Base-by-base conservation (phyloP, 805 yeast species). In the Candida taoyuanica region DNA sequence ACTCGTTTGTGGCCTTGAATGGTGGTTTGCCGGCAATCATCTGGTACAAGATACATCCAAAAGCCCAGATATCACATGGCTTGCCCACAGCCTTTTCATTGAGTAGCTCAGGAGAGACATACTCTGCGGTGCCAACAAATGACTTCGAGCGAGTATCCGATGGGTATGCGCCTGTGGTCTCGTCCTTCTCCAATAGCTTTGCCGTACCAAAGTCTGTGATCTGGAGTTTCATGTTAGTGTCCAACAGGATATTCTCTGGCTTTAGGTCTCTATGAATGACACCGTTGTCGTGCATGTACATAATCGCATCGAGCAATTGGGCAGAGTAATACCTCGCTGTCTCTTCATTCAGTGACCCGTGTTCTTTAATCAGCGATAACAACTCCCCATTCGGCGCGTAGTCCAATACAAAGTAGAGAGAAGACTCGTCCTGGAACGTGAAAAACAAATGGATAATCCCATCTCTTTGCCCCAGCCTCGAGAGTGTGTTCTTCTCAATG, bases 21-120 rank as follows among this genome's bases (percentile, higher is more conserved):
- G 95, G 94, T 1, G 97, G 93, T 46, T 73, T 75, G 0, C 97
- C 96, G 44, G 95, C 95, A 17, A 89, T 78, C 95, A 93, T 86
- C 58, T 93, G 98, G 60, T 85, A 93, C 1, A 93, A 61, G 7
- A 93, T 91, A 58, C 98, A 88, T 1, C 98, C 99, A 61, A 95
- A 85, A 9, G 98, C 91, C 99, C 99, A 93, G n/a, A 93, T 81
- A 62, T 93, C 99, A 35, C 96, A 85, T 1, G 97, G 88, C 50
- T 78, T 81, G 1, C 97, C 97, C 0, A 87, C 85, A 40, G 76
- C 80, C 51, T 82, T 84, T 52, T 74, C 84, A 46, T 81, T 85
- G 42, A 85, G 64, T 27, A 85, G 63, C 52, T 85, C 95, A 0
- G 95, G 94, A 0, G 89, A 80, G 6, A 84, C 89, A 50, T 83